Conservation (phyloP, 2,329 filamentous ascomycete genomes). For the Trichoderma guizhouense region DNA sequence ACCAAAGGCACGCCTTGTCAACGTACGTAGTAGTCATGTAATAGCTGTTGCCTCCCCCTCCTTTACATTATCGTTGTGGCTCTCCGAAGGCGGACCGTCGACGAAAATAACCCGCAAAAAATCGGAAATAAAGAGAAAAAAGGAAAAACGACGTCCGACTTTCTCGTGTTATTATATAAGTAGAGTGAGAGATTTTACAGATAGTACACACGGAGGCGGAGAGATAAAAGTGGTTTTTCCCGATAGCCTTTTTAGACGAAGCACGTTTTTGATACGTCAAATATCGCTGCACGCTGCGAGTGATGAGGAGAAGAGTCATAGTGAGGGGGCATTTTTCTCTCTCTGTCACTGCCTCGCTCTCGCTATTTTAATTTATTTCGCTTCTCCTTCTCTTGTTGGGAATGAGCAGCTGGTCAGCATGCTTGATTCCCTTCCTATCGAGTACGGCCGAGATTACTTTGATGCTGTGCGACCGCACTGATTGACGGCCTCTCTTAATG, state of each 20-base stretch:
- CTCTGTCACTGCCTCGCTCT: too few species aligned
- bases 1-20: not conserved
- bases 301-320: not conserved
- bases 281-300: not conserved
- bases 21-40: not conserved
- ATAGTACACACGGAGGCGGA: not conserved
- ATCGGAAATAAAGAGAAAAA: too few species aligned
- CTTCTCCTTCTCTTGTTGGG: not conserved
- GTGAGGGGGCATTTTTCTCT: not conserved
- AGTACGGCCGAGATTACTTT: not conserved
- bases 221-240: not conserved
- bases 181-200: not conserved
- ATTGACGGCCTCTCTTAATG: not conserved
- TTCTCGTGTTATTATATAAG: too few species aligned
- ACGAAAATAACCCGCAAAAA: not conserved
- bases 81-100: not conserved
- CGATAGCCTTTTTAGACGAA: not conserved
- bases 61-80: not conserved
- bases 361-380: not conserved
- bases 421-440: not conserved
- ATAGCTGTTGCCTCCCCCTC: not conserved
- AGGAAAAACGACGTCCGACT: not conserved
- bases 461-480: not conserved
- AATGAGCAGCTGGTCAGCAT: not conserved
- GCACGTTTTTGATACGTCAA: not conserved